phyloP scores from a whole-genome alignment of 1,284 basidiomycete species.

The Vanrija sp. region DNA sequence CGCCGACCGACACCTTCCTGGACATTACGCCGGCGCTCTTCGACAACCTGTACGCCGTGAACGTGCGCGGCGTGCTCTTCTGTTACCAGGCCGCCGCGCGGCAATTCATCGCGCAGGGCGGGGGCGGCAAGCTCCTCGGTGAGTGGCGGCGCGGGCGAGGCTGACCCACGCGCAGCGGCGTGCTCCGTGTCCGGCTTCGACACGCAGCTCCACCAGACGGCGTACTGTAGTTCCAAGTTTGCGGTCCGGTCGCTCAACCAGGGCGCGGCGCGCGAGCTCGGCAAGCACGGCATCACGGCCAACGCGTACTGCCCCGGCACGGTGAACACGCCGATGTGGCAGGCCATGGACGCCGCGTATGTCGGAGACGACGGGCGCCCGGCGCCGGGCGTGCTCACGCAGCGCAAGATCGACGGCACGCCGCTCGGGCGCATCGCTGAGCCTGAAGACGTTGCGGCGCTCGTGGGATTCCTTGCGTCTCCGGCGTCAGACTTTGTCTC shows the following conservation, averaged over 20 bases:
- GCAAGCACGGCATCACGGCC: conserved; percentile 52
- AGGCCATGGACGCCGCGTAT: conserved; percentile 4
- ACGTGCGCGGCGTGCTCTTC: conserved; percentile 42
- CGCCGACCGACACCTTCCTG: conserved; percentile 40
- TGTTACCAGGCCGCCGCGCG: conserved; percentile 50
- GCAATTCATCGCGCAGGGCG: conserved; percentile 52
- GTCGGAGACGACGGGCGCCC: background rate
- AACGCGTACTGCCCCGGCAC: conserved; percentile 56
- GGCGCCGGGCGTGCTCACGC: background rate
- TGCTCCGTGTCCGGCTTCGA: background rate
- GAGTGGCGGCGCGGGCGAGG: conserved; percentile 34
- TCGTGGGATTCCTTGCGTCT: conserved; percentile 7
- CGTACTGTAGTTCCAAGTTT: conserved; percentile 46
- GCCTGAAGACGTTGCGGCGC: background rate
- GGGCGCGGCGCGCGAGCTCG: conserved; percentile 48
- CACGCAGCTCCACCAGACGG: background rate
- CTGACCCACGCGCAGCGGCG: conserved; percentile 1
- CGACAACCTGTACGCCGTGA: conserved; percentile 40
- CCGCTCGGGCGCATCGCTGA: background rate
- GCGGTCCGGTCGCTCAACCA: conserved; percentile 51
- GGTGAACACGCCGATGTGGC: conserved; percentile 45
- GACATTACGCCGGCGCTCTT: conserved; percentile 35
- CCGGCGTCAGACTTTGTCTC: conserved; percentile 7
- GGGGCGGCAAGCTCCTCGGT: conserved; percentile 48
- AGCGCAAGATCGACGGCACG: background rate